Conservation (phyloP, 164 flowering plant genomes). For the Kingdonia uniflora region DNA sequence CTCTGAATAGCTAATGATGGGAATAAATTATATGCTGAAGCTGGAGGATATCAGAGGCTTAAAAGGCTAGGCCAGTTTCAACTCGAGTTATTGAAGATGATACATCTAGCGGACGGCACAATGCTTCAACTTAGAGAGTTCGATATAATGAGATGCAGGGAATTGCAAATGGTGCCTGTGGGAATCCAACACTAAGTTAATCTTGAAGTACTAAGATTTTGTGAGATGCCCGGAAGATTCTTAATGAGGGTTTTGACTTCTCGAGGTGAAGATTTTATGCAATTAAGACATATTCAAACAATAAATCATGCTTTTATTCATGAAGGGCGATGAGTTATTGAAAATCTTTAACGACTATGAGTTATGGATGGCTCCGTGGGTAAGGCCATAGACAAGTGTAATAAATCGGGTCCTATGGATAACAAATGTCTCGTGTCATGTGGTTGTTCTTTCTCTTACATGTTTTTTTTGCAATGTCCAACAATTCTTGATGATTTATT, state of each 20-base stretch:
- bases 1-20: constrained; percentile 17
- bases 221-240: background rate
- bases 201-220: background rate
- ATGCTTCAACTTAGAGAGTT: constrained; percentile 14
- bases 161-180: background rate
- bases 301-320: too few relatives aligned
- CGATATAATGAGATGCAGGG: constrained; percentile 6
- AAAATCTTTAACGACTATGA: too few relatives aligned
- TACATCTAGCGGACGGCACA: constrained; percentile 8
- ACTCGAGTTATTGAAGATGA: constrained; percentile 8
- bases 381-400: too few relatives aligned
- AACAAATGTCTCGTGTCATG: too few relatives aligned
- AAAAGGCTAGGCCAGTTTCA: constrained; percentile 11
- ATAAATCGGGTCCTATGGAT: too few relatives aligned
- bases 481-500: too few relatives aligned
- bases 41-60: constrained; percentile 16
- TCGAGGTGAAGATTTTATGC: too few relatives aligned
- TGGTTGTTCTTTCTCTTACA: too few relatives aligned
- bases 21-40: constrained; percentile 13
- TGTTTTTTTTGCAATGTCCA: too few relatives aligned
- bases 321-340: too few relatives aligned
- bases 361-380: too few relatives aligned
- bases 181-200: background rate
- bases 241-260: background rate
- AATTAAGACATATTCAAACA: too few relatives aligned